Conservation (phyloP, 2,329 filamentous ascomycete species). For the Drechslerella stenobrocha region DNA sequence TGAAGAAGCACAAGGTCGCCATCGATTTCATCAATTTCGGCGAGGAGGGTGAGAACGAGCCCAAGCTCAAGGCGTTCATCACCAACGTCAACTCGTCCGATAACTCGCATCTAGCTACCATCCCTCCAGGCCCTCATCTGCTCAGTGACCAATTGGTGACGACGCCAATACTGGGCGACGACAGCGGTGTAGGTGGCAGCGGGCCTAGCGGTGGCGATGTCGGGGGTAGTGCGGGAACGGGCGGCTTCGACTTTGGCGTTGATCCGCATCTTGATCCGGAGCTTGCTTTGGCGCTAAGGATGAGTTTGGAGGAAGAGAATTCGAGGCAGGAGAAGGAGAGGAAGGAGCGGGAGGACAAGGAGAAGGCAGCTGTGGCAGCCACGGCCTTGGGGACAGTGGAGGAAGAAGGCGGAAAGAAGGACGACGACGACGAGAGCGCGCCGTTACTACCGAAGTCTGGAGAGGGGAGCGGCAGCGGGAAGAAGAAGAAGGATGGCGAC, state of each 20-base stretch:
- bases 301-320: constrained; percentile 98
- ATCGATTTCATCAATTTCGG: constrained; percentile 96
- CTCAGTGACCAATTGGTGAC: constrained; percentile 89
- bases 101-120: constrained; percentile 85
- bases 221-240: constrained; percentile 61
- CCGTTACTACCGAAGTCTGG: constrained; percentile 67
- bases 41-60: constrained; percentile 83
- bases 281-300: constrained; percentile 86
- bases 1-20: constrained; percentile 96
- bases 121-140: constrained; percentile 86
- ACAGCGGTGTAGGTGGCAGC: constrained; percentile 67
- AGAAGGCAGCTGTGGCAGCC: constrained; percentile 62
- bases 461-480: constrained; percentile 66
- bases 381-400: constrained; percentile 72
- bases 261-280: constrained; percentile 92
- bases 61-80: constrained; percentile 91
- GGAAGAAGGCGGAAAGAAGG: constrained; percentile 62
- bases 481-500: constrained; percentile 58
- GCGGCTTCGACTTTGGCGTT: constrained; percentile 75
- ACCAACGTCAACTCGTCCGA: constrained; percentile 88
- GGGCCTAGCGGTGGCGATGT: constrained; percentile 58
- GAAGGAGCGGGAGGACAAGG: constrained; percentile 70
- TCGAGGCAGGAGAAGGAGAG: constrained; percentile 85
- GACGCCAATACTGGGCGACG: constrained; percentile 85
- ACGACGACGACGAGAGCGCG: constrained; percentile 63